Conservation (phyloP, 805 yeast genomes). For the Candida methanosorbosa region DNA sequence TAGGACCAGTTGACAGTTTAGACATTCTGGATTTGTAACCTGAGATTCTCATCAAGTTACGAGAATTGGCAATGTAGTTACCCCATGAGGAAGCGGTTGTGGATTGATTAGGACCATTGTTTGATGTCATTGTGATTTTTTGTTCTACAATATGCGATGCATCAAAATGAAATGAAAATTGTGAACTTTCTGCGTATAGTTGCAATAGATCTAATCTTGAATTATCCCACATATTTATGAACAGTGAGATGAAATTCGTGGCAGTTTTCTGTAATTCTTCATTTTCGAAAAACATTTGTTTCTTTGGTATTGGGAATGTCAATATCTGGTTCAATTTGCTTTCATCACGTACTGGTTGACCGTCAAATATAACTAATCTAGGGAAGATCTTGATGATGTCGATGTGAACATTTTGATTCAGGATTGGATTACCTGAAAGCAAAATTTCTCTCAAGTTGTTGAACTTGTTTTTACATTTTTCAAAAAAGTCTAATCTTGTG, state of each 20-base stretch:
- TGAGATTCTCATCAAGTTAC: slow-evolving; percentile 64
- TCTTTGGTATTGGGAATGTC: slow-evolving; percentile 44
- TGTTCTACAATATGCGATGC: slow-evolving; percentile 36
- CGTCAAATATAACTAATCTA: slow-evolving; percentile 70
- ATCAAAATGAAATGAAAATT: slow-evolving; percentile 76
- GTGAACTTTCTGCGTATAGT: slow-evolving; percentile 75
- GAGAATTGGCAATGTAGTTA: slow-evolving; percentile 60
- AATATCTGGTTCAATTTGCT: slow-evolving; percentile 41
- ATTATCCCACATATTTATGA: slow-evolving; percentile 72
- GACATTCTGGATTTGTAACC: slow-evolving; percentile 44
- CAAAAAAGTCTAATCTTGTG: slow-evolving; percentile 48
- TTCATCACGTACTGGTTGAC: slow-evolving; percentile 70
- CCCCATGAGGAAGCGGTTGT: slow-evolving; percentile 38
- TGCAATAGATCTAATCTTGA: slow-evolving; percentile 61
- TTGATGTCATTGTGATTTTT: slow-evolving; percentile 3
- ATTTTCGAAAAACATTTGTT: slow-evolving; percentile 76
- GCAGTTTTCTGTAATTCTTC: slow-evolving; percentile 60
- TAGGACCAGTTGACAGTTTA: slow-evolving; percentile 62
- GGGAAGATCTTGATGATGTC: slow-evolving; percentile 74
- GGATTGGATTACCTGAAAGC: slow-evolving; percentile 70
- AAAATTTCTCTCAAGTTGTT: slow-evolving; percentile 65
- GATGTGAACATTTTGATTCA: slow-evolving; percentile 36
- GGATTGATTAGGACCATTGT: slow-evolving; percentile 7
- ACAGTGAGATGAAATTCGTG: slow-evolving; percentile 71
- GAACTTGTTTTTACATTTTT: slow-evolving; percentile 72